phyloP scores from a whole-genome alignment of 257 asterid species.

The Solanum arcanum region DNA sequence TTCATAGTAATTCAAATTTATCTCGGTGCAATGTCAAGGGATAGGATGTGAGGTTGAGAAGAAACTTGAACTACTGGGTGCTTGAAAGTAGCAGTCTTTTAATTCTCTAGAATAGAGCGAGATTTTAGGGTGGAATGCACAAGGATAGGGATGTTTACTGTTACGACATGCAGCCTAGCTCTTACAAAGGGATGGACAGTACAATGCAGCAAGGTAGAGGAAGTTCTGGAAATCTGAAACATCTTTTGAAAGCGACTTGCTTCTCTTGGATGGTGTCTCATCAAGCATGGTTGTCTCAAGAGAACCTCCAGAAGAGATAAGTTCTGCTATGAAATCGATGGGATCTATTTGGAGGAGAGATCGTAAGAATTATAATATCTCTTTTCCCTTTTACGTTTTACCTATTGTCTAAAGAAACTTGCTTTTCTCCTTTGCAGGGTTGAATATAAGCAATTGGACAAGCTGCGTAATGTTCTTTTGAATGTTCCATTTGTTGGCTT shows the following conservation, averaged over 20 bases:
- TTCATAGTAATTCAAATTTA: background rate
- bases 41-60: background rate
- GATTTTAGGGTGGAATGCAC: background rate
- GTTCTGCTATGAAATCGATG: background rate
- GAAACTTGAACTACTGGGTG: background rate
- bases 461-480: slow-evolving; percentile 54
- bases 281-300: background rate
- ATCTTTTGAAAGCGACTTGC: background rate
- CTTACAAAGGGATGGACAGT: background rate
- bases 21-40: background rate
- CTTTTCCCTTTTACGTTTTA: background rate
- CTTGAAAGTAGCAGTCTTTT: background rate
- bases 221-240: background rate
- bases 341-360: background rate
- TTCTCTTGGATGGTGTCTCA: background rate
- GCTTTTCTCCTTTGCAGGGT: slow-evolving; percentile 37
- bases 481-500: slow-evolving; percentile 77
- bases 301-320: background rate
- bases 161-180: background rate
- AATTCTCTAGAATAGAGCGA: background rate
- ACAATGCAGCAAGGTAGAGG: background rate
- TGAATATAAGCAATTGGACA: slow-evolving; percentile 76
- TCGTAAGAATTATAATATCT: background rate
- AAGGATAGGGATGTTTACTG: background rate
- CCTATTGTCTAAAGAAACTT: background rate